These are phyloP conservation scores for Linderniella brevidens DNA, from an alignment of 257 asterid species.

Conservation along the genomic window DNA sequence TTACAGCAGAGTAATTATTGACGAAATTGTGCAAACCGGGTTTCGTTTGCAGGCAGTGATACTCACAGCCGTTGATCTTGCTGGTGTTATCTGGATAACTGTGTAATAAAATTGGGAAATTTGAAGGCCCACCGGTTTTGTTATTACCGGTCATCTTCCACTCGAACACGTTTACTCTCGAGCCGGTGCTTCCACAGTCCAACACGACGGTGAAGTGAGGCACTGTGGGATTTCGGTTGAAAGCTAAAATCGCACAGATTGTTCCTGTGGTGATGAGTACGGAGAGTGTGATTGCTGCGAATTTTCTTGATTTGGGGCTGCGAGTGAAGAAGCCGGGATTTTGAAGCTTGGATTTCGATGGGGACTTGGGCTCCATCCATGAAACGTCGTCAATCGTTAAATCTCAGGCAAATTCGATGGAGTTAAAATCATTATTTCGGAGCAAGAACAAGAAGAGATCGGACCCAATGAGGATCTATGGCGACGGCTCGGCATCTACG, in stretches of 20 bases:
- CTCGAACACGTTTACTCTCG: slow-evolving; percentile 58
- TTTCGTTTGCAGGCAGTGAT: slow-evolving; percentile 70
- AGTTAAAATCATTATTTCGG: too few species aligned
- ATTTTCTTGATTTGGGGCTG: slow-evolving; percentile 19
- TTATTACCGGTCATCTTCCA: slow-evolving; percentile 27
- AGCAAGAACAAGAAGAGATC: too few species aligned
- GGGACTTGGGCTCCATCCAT: slow-evolving; percentile 52
- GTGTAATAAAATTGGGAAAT: slow-evolving; percentile 42
- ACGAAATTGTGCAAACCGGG: slow-evolving; percentile 70
- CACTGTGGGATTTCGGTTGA: slow-evolving; percentile 8
- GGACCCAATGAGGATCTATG: too few species aligned
- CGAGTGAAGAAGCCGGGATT: slow-evolving; percentile 11
- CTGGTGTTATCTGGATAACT: slow-evolving; percentile 36
- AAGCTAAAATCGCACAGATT: slow-evolving; percentile 17
- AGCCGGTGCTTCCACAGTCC: slow-evolving; percentile 87
- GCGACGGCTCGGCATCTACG: too few species aligned
- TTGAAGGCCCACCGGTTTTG: slow-evolving; percentile 11
- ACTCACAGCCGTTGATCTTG: slow-evolving; percentile 33
- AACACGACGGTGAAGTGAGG: slow-evolving; percentile 51
- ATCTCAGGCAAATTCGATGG: too few species aligned
- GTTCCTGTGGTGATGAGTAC: slow-evolving; percentile 20
- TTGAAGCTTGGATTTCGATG: slow-evolving; percentile 46
- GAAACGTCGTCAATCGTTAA: slow-evolving; percentile 7
- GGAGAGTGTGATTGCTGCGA: slow-evolving; percentile 13
- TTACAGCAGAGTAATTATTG: slow-evolving; percentile 29